Conservation (phyloP, 768 basidiomycete genomes). For the Kwoniella bestiolae region DNA sequence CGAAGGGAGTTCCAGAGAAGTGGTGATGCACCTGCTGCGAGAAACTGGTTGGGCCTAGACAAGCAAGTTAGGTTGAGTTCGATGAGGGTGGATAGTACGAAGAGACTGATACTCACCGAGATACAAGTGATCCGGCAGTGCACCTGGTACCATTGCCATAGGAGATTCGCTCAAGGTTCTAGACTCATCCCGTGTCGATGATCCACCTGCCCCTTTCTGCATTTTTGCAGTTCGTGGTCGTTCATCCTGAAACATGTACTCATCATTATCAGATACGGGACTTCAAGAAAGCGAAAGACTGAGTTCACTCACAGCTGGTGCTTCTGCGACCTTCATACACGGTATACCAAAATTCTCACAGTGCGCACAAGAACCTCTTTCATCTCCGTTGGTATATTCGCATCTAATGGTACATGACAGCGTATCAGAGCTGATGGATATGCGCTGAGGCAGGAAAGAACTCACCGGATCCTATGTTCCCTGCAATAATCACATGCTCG, state of each 20-base stretch:
- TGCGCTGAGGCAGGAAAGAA: background rate
- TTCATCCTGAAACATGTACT: background rate
- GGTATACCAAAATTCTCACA: slow-evolving; percentile 9
- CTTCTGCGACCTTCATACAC: slow-evolving; percentile 4
- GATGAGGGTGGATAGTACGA: too few relatives aligned
- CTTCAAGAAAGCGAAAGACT: background rate
- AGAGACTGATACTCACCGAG: background rate
- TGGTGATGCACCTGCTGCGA: slow-evolving; percentile 14
- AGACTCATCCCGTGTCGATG: background rate
- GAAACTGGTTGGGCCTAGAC: slow-evolving; percentile 6
- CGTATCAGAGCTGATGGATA: background rate
- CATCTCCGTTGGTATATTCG: background rate
- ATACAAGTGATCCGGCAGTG: background rate
- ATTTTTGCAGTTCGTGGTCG: background rate
- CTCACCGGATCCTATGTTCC: slow-evolving; percentile 13
- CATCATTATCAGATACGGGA: background rate
- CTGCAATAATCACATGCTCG: slow-evolving; percentile 21
- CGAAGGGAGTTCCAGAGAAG: background rate
- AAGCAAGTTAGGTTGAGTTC: background rate
- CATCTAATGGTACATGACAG: background rate
- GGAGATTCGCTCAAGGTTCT: background rate
- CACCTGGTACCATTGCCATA: background rate
- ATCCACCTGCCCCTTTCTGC: background rate
- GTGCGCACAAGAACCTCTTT: slow-evolving; percentile 3
- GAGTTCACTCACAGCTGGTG: slow-evolving; percentile 1